Evolutionary conservation across 306 rosid genomes (phyloP), one percentile per base, ranked within the genome.

Genomic region (Aeschynomene evenia): DNA sequence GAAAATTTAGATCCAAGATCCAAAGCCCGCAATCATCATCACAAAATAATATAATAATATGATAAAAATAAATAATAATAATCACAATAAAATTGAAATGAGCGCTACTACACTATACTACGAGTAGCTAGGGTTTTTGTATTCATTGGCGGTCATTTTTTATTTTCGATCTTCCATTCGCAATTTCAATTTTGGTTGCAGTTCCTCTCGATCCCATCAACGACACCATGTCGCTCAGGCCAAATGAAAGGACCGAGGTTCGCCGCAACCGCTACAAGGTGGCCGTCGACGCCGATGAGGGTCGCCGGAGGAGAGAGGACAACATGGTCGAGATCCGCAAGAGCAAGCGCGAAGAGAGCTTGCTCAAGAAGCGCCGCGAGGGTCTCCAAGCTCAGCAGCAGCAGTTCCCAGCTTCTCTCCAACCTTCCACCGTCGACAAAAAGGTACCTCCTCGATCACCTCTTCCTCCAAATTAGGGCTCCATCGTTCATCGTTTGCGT

Each of bases 211-310:
- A 46, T 72, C 36, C 8, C 6, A 15, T 52, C 14, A n/a, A 39
- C 46, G 13, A 20, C 34, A 74, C 71, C 40, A 91, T 91, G 97
- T 86, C 89, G 81, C 87, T 86, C 58, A 79, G 91, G 71, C 96
- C 97, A 1, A 88, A 65, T 82, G 81, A 78, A 18, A 86, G 92
- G 64, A 81, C 96, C 22, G 92, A 91, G 79, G 84, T 83, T 64
- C 92, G 96, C 81, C 89, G 92, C 55, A 91, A 91, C 86, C 80
- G 96, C 46, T 88, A 88, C 81, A 88, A 88, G 87, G 91, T 85
- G 21, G 83, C 92, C 18, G 92, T 91, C 33, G 96, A 88, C 66
- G 92, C 96, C 22, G 90, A 84, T 6, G 97, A 91, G 39, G 92
- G 95, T 5, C 95, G 95, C 58, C 84, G 97, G 9, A 45, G 92